Evolutionary conservation across 2,329 filamentous ascomycete species (phyloP), one percentile per base, ranked within the genome.

Genomic region (Passalora sequoiae): DNA sequence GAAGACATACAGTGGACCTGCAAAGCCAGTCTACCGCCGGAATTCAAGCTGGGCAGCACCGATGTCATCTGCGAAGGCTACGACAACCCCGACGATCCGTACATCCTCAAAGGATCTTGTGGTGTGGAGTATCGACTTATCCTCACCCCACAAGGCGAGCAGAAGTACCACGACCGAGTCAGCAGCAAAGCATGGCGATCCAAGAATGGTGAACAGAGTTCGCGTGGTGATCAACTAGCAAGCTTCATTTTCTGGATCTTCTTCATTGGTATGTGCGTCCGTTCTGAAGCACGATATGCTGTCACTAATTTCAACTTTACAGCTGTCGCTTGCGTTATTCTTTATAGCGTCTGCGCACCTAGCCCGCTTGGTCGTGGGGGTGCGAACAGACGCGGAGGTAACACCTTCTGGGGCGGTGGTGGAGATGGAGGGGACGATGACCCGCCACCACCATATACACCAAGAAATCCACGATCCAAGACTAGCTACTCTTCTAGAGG

Each of bases 41-140:
- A 83, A 53, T 80, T 83, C 66, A 83, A 83, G 66, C 78, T 97
- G 20, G 89, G 87, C 44, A 76, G 78, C 49, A 96, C 91, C 8
- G 89, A 97, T 50, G 91, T 97, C 43, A 73, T 89, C 8, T 98
- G 92, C 66, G 91, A 98, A 62, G 91, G 92, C 8, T 97, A 95
- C 68, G 71, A 77, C 45, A 74, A 71, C 10, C 68, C 83, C 1
- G 79, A 91, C 35, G 92, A 97, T 63, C 80, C 80, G 0, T 94
- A 88, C 64, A 77, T 97, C n/a, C 69, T 97, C 41, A 89, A 86
- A 59, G 92, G 92, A 16, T 92, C 86, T 64, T 97, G 91, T 66
- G 92, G 85, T 10, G 89, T 95, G 17, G 87, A 95, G 67, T 97
- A 97, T 66, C 75, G 83, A 10, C 67, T 97, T 5, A 65, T 84